Evolutionary conservation across 257 asterid species (phyloP).

Genomic region (Solanum peruvianum): DNA sequence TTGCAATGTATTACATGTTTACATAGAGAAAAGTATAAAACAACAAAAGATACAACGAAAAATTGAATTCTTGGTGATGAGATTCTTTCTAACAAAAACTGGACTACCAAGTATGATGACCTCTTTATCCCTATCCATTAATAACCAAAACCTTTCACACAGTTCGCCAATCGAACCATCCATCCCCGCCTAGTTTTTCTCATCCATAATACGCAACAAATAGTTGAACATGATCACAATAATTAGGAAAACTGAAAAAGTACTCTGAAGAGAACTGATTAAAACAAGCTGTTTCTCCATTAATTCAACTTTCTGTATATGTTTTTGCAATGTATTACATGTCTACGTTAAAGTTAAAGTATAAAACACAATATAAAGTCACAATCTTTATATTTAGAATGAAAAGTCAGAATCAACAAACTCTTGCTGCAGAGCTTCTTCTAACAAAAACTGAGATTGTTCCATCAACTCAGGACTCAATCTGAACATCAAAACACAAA

Average conservation of each 20-base stretch:
- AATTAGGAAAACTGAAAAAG: background rate
- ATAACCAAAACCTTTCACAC: conserved; percentile 31
- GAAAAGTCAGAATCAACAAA: conserved; percentile 14
- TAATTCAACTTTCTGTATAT: background rate
- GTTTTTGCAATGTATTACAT: background rate
- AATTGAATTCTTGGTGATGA: conserved; percentile 4
- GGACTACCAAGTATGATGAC: conserved; percentile 38
- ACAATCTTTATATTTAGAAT: conserved; percentile 1
- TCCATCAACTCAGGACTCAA: conserved; percentile 56
- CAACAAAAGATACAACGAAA: background rate
- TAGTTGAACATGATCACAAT: background rate
- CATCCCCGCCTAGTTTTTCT: conserved; percentile 16
- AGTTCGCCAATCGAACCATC: conserved; percentile 28
- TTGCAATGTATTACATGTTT: background rate
- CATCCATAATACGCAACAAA: background rate
- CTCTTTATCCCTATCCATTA: conserved; percentile 30
- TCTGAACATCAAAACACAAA: conserved; percentile 53
- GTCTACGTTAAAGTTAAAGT: background rate
- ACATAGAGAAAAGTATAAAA: background rate
- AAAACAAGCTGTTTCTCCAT: background rate
- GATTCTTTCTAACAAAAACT: conserved; percentile 34
- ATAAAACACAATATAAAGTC: background rate
- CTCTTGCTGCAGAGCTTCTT: conserved; percentile 24
- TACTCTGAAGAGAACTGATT: background rate
- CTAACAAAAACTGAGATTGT: conserved; percentile 32